A percentile compares a stretch with the other conserved stretches of the same genome.
These are phyloP conservation scores for Onygena corvina DNA, from an alignment of 2,329 filamentous ascomycete species.

Conservation along the genomic window DNA sequence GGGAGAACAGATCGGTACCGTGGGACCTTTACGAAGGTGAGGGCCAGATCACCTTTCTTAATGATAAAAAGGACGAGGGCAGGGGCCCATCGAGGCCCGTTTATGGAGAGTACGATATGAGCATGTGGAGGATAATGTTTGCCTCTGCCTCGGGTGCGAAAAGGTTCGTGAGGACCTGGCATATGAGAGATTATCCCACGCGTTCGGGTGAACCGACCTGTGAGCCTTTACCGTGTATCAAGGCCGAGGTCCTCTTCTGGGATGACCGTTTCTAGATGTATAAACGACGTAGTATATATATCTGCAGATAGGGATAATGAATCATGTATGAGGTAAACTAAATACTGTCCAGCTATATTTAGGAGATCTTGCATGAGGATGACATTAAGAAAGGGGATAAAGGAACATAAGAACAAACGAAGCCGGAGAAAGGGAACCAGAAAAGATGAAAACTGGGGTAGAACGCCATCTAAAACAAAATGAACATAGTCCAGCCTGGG, in stretches of 20 bases:
- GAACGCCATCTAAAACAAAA: constrained; percentile 5
- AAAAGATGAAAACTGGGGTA: neutral
- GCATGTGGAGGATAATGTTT: constrained; percentile 46
- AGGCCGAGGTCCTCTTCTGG: constrained; percentile 18
- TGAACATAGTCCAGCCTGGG: neutral
- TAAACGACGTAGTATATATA: neutral
- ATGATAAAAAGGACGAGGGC: neutral
- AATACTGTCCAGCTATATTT: constrained; percentile 6
- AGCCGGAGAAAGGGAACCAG: neutral
- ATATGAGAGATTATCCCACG: constrained; percentile 36
- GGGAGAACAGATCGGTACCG: constrained; percentile 10
- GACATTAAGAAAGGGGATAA: neutral
- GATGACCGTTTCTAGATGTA: constrained; percentile 4
- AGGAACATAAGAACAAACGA: neutral
- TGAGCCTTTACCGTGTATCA: constrained; percentile 14
- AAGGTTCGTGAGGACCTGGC: constrained; percentile 43
- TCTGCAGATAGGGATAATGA: neutral
- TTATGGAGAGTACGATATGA: constrained; percentile 7
- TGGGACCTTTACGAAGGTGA: constrained; percentile 15
- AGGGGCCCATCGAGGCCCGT: neutral
- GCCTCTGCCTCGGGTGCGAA: constrained; percentile 43
- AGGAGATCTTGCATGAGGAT: neutral
- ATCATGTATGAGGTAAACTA: constrained; percentile 1
- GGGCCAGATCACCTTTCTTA: constrained; percentile 11
- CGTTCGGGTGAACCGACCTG: constrained; percentile 7